Evolutionary conservation across 805 yeast species (phyloP), one percentile per base, ranked within the genome.

Genomic region (Yarrowia porcina): DNA sequence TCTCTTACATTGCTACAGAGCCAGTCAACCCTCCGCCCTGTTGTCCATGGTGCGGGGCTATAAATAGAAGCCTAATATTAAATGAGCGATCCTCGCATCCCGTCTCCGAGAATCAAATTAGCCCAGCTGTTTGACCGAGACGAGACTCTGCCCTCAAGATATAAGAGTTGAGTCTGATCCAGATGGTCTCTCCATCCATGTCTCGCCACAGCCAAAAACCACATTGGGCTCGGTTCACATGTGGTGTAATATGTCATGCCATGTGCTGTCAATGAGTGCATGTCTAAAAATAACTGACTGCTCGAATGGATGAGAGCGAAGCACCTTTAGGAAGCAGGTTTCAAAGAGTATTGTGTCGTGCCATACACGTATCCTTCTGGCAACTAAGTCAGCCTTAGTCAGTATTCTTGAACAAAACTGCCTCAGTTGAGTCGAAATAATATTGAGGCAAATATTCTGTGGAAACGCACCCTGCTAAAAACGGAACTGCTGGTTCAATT

Each of bases 31-130:
- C n/a, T n/a, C n/a, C n/a, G n/a, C n/a, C n/a, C n/a, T n/a, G n/a
- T n/a, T n/a, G n/a, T n/a, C n/a, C n/a, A n/a, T n/a, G 32, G 50
- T 49, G 39, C 56, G 30, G 30, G 39, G 39, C 56, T 49, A 49
- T 49, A 25, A 49, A 49, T 49, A 49, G 56, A 49, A 49, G 54
- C 18, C 52, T 49, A 49, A 49, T 49, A 49, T 49, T 49, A 49
- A 33, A 49, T 21, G 39, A 49, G 56, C 56, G 56, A 49, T 49
- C 56, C 56, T 49, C 56, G 56, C 56, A 49, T 49, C 56, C 56
- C 56, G 56, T 30, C 56, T 49, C 56, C 56, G 39, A 49, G 30
- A 32, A 20, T 21, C 39, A 32, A 49, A 32, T 21, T 21, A 33
- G 56, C 56, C 56, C 56, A 30, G 8, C 8, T 1, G 11, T 41